Evolutionary conservation across 2,329 filamentous ascomycete genomes (phyloP), one percentile per base, ranked within the genome.

Genomic region (Domatiomyces catenatus): DNA sequence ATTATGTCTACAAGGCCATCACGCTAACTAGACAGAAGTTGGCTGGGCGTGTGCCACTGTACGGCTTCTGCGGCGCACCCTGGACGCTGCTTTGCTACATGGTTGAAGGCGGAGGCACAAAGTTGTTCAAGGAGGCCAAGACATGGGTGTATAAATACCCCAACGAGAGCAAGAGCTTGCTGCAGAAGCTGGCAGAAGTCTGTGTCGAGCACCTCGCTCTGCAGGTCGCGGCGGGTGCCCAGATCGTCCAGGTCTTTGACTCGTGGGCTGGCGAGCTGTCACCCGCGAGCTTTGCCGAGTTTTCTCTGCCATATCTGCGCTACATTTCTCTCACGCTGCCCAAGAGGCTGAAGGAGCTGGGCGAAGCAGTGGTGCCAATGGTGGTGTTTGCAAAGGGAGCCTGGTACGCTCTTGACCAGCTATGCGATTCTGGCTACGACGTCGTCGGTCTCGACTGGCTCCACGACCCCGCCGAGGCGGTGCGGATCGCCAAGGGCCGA

Each of bases 21-120:
- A 93, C 88, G 0, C 67, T 95, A 62, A 96, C 92, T 22, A 76
- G 92, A 59, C 76, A 86, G 66, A 95, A 94, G 74, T 71, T 98
- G 48, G 75, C 81, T 46, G 92, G 92, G 0, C 76, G 88, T 45
- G 92, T 98, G 28, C 92, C 92, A 5, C 70, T 98, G 57, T 93
- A 94, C 64, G 92, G 92, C 36, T 98, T 98, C 72, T 95, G 89
- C 62, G 92, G 92, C 50, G 89, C 92, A 6, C 92, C 92, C 0
- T 98, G 92, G 87, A 98, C 92, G 1, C 69, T 98, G 53, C 77
- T 98, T 63, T 94, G 90, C 72, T 98, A 98, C 72, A 98, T 98
- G 92, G 87, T 96, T 17, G 92, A 98, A 69, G 92, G 92, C 15
- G 92, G 92, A 46, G 92, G 92, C 44, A 93, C 84, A 59, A 96